Conservation (phyloP, 139 green algal species). For the Chlorella vulgaris region DNA sequence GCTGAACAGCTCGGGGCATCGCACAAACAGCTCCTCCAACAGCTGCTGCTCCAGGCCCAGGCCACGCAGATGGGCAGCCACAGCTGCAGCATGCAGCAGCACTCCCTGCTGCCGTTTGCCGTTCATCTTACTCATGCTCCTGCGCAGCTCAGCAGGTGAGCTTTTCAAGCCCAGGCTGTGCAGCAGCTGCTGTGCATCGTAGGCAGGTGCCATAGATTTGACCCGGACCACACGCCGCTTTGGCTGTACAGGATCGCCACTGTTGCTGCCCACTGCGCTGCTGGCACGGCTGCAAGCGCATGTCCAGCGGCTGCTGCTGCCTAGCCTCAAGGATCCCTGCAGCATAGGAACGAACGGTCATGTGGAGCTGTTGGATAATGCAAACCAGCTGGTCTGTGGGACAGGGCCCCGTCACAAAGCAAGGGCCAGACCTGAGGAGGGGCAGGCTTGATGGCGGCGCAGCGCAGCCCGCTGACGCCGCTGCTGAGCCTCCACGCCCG, state of each 20-base stretch:
- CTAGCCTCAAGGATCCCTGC: too few species aligned
- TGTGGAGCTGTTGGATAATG: too few species aligned
- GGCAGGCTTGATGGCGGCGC: too few species aligned
- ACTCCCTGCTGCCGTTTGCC: not conserved
- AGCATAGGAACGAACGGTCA: too few species aligned
- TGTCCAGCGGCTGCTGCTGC: not conserved
- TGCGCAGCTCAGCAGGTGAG: too few species aligned
- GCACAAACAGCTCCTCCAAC: not conserved
- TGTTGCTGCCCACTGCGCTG: not conserved
- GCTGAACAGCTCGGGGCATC: constrained; percentile 6
- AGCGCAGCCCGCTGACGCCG: too few species aligned
- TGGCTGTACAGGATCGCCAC: not conserved
- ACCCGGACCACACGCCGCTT: not conserved
- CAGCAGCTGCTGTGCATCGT: not conserved
- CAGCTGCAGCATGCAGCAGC: not conserved
- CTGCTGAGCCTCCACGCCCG: too few species aligned
- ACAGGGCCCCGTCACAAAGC: too few species aligned
- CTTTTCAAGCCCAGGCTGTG: not conserved
- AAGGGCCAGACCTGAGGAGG: too few species aligned
- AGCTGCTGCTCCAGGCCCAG: not conserved
- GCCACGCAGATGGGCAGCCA: not conserved
- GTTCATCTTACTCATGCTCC: not conserved
- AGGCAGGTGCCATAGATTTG: not conserved
- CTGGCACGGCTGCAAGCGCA: too few species aligned
- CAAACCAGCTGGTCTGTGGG: too few species aligned